These are phyloP conservation scores for Aspergillus caelatus DNA, from an alignment of 2,329 filamentous ascomycete genomes.

Conservation along the genomic window DNA sequence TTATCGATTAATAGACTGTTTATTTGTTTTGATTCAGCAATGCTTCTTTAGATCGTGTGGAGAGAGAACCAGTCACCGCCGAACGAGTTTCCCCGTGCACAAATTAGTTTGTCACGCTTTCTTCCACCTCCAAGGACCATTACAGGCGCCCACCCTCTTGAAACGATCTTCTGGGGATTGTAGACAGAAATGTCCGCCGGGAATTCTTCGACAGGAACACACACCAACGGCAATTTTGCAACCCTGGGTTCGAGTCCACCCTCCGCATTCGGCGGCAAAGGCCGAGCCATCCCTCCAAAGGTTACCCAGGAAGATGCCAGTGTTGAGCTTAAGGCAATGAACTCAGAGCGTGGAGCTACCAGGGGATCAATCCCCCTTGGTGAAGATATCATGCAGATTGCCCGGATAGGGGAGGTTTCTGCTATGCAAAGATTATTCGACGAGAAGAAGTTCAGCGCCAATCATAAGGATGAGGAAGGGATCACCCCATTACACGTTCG, in stretches of 20 bases:
- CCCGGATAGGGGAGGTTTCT: conserved; percentile 80
- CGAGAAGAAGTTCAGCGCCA: conserved; percentile 76
- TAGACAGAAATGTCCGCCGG: conserved; percentile 29
- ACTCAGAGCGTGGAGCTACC: conserved; percentile 31
- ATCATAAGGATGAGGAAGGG: conserved; percentile 84
- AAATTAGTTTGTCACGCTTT: conserved; percentile 12
- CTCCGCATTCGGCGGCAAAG: conserved; percentile 34
- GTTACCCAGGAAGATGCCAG: conserved; percentile 32
- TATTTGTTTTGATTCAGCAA: conserved; percentile 16
- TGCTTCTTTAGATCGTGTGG: conserved; percentile 18
- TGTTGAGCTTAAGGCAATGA: conserved; percentile 45
- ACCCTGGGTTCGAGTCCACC: conserved; percentile 28
- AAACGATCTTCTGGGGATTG: background rate
- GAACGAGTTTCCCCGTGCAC: conserved; percentile 14
- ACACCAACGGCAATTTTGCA: conserved; percentile 26
- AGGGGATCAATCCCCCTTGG: conserved; percentile 50
- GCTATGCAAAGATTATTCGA: conserved; percentile 91
- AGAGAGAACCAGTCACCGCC: conserved; percentile 13
- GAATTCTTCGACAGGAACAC: conserved; percentile 27
- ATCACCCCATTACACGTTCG: conserved; percentile 93
- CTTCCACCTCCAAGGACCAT: background rate
- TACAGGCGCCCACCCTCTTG: background rate
- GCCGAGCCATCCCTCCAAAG: conserved; percentile 35
- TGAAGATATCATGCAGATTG: conserved; percentile 94
- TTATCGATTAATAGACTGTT: background rate